phyloP scores from a whole-genome alignment of 1,139 yeast genomes.

The Debaryomyces robertsiae region DNA sequence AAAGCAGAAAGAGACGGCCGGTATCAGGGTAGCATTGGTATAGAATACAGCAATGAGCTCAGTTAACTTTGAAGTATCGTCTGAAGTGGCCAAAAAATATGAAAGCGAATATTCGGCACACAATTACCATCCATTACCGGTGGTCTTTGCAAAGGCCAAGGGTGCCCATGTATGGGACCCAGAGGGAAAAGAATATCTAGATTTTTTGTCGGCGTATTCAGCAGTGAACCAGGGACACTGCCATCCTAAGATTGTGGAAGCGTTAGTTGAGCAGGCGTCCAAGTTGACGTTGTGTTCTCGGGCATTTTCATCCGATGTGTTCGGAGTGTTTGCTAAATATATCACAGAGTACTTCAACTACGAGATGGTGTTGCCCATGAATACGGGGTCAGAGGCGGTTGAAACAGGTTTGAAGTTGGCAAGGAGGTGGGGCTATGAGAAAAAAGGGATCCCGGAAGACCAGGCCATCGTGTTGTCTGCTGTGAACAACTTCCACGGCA shows the following conservation, averaged over 20 bases:
- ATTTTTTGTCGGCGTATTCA: slow-evolving; percentile 89
- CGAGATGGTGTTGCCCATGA: slow-evolving; percentile 96
- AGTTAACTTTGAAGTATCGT: slow-evolving; percentile 51
- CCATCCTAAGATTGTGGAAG: slow-evolving; percentile 87
- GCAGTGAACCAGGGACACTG: slow-evolving; percentile 99
- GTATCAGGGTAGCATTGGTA: too few species aligned
- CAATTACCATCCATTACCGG: slow-evolving; percentile 96
- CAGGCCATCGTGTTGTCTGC: slow-evolving; percentile 91
- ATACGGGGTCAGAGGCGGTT: slow-evolving; percentile 98
- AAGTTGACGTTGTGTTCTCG: slow-evolving; percentile 84
- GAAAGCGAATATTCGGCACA: slow-evolving; percentile 90
- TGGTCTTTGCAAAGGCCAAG: slow-evolving; percentile 79
- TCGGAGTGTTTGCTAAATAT: slow-evolving; percentile 85
- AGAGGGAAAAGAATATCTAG: slow-evolving; percentile 86
- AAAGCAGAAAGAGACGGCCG: too few species aligned
- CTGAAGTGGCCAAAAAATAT: slow-evolving; percentile 64
- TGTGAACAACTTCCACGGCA: slow-evolving; percentile 90
- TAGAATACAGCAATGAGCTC: slow-evolving; percentile 9
- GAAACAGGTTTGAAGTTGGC: slow-evolving; percentile 94
- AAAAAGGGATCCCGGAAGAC: slow-evolving; percentile 78
- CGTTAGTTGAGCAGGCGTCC: slow-evolving; percentile 85
- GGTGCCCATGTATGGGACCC: slow-evolving; percentile 99
- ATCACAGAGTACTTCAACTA: slow-evolving; percentile 87
- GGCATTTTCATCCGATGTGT: slow-evolving; percentile 89
- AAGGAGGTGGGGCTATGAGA: slow-evolving; percentile 94